Evolutionary conservation across 2,329 filamentous ascomycete species (phyloP).

Genomic region (Colletotrichum coccodes): DNA sequence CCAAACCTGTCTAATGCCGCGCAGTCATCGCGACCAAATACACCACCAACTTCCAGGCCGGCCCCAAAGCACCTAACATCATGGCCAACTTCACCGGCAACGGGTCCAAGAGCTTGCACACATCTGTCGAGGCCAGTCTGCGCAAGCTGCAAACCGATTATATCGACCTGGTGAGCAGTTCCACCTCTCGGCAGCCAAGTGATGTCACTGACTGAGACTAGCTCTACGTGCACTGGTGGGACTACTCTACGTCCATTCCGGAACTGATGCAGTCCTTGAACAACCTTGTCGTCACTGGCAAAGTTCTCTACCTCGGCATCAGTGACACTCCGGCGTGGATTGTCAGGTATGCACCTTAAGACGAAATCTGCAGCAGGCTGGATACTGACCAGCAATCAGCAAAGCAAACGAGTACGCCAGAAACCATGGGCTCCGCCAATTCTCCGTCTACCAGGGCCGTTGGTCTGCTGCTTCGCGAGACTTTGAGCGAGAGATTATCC

Average conservation of each 20-base stretch:
- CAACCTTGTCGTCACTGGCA: constrained; percentile 66
- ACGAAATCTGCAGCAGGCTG: neutral
- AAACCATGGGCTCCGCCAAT: constrained; percentile 75
- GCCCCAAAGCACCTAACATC: constrained; percentile 52
- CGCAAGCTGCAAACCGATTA: constrained; percentile 74
- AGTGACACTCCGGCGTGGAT: constrained; percentile 78
- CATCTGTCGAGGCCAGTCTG: constrained; percentile 65
- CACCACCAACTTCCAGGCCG: constrained; percentile 66
- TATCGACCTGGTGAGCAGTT: constrained; percentile 66
- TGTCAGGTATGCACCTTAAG: constrained; percentile 52
- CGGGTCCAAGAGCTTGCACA: constrained; percentile 68
- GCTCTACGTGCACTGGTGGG: constrained; percentile 75
- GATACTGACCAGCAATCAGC: constrained; percentile 38
- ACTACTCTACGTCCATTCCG: constrained; percentile 70
- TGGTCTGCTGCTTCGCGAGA: constrained; percentile 74
- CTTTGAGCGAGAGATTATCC: constrained; percentile 76
- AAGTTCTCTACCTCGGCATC: constrained; percentile 74
- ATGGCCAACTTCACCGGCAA: constrained; percentile 68
- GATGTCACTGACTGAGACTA: constrained; percentile 35
- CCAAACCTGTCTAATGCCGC: neutral
- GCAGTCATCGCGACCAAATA: constrained; percentile 76
- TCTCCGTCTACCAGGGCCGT: constrained; percentile 74
- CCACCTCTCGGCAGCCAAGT: constrained; percentile 1
- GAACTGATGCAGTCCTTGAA: constrained; percentile 78
- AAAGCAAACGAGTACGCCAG: constrained; percentile 77